Percentiles rank a stretch among this genome's conserved stretches.
Evolutionary conservation across 2,329 filamentous ascomycete species (phyloP).

Genomic region (Phaeosphaeriaceae sp.): DNA sequence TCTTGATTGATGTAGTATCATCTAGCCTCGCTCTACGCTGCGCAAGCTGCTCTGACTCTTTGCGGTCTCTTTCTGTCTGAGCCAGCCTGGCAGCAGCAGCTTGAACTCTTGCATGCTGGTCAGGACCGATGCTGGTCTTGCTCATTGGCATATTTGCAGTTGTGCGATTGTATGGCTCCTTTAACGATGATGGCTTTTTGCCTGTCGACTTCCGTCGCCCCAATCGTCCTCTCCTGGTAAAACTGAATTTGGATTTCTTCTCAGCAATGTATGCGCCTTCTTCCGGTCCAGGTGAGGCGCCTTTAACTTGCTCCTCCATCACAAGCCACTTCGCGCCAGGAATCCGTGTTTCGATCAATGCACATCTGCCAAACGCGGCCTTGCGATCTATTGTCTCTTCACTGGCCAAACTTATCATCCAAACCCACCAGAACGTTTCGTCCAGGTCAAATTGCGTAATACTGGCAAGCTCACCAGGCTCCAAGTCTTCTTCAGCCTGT

Average conservation of each 20-base stretch:
- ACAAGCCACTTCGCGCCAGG: slow-evolving; percentile 85
- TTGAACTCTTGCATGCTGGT: slow-evolving; percentile 92
- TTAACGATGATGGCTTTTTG: slow-evolving; percentile 51
- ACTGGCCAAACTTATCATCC: slow-evolving; percentile 93
- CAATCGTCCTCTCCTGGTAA: slow-evolving; percentile 71
- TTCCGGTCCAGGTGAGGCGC: slow-evolving; percentile 82
- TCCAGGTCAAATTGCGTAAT: slow-evolving; percentile 86
- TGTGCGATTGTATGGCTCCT: slow-evolving; percentile 60
- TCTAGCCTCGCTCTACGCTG: slow-evolving; percentile 62
- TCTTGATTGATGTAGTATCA: slow-evolving; percentile 70
- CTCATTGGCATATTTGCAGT: slow-evolving; percentile 64
- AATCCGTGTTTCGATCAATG: slow-evolving; percentile 87
- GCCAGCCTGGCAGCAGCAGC: slow-evolving; percentile 86
- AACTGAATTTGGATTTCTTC: slow-evolving; percentile 94
- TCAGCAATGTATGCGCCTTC: slow-evolving; percentile 90
- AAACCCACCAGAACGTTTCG: slow-evolving; percentile 99
- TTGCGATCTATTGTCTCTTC: slow-evolving; percentile 89
- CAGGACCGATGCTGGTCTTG: slow-evolving; percentile 84
- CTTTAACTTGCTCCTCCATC: slow-evolving; percentile 95
- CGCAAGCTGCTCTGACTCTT: slow-evolving; percentile 56
- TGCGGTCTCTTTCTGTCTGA: slow-evolving; percentile 68
- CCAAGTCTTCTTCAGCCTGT: slow-evolving; percentile 74
- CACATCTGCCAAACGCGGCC: slow-evolving; percentile 90
- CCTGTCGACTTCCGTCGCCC: slow-evolving; percentile 60
- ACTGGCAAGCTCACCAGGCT: slow-evolving; percentile 93